Conservation (phyloP, 768 basidiomycete genomes). For the Mycena capillaripes region DNA sequence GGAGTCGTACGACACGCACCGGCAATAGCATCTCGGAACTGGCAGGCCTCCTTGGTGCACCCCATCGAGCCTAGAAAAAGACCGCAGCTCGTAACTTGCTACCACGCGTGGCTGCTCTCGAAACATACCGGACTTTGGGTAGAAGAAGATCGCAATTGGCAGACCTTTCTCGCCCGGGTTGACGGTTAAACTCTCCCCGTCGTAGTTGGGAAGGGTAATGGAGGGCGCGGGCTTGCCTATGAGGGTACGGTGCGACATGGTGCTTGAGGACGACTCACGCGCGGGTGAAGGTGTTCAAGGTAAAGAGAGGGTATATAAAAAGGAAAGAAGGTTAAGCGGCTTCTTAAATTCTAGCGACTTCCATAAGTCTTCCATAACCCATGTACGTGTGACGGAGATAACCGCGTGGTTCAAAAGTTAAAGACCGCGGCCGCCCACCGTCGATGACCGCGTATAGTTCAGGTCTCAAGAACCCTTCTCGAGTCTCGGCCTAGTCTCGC, state of each 20-base stretch:
- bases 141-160: constrained; percentile 85
- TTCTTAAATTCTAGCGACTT: background rate
- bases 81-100: background rate
- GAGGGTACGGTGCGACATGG: constrained; percentile 65
- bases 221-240: constrained; percentile 76
- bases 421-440: background rate
- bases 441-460: too few relatives aligned
- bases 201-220: constrained; percentile 74
- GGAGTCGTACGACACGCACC: constrained; percentile 54
- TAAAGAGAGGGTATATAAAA: background rate
- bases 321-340: constrained; percentile 6
- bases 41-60: constrained; percentile 87
- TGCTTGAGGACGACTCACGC: background rate
- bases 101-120: background rate
- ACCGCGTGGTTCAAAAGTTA: background rate
- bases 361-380: too few relatives aligned
- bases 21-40: constrained; percentile 83
- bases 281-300: background rate
- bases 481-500: too few relatives aligned
- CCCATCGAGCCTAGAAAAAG: constrained; percentile 70
- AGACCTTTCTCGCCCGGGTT: constrained; percentile 68
- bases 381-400: background rate
- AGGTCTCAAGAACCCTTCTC: too few relatives aligned
- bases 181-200: constrained; percentile 73
- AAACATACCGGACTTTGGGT: constrained; percentile 72